Conservation (phyloP, 768 basidiomycete genomes). For the Calocera cornea region DNA sequence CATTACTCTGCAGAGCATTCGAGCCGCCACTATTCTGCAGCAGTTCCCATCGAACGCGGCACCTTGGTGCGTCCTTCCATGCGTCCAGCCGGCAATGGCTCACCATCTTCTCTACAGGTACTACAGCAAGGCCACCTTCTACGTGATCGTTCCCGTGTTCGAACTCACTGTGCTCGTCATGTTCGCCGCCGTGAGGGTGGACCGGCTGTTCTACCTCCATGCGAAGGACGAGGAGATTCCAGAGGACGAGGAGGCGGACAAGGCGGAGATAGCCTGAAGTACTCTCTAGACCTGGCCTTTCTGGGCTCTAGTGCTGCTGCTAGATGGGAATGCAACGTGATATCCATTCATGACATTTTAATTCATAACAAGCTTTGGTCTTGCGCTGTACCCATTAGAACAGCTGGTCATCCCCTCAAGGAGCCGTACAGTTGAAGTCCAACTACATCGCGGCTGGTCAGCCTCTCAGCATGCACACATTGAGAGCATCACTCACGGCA, state of each 20-base stretch:
- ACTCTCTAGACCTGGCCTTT: too few relatives aligned
- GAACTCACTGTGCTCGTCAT: neutral
- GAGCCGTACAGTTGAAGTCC: neutral
- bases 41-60: neutral
- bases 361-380: neutral
- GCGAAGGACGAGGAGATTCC: neutral
- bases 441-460: neutral
- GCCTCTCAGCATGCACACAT: neutral
- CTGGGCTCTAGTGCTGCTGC: too few relatives aligned
- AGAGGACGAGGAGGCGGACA: neutral
- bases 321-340: neutral
- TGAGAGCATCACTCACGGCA: neutral
- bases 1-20: neutral
- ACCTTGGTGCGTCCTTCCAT: neutral
- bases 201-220: neutral
- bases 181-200: neutral
- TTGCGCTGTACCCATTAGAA: too few relatives aligned
- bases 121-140: neutral
- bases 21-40: neutral
- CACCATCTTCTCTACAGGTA: neutral
- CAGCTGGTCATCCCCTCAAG: neutral
- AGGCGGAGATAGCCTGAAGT: neutral
- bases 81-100: neutral
- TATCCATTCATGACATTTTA: neutral
- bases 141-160: neutral